phyloP scores from a whole-genome alignment of 2,329 filamentous ascomycete genomes.

The Alternaria gaisen region DNA sequence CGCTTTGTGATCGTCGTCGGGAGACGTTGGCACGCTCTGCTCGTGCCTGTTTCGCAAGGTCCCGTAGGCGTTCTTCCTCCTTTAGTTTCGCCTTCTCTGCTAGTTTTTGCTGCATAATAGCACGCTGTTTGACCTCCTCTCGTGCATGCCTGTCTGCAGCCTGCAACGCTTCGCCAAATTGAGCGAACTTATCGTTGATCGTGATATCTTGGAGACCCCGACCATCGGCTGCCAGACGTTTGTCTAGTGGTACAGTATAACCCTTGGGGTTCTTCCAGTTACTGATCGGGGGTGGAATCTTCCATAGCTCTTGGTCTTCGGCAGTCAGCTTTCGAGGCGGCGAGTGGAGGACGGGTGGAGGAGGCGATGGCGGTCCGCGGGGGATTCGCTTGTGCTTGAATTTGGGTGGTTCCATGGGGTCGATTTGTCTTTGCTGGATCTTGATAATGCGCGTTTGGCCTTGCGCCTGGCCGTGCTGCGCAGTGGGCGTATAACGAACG shows the following conservation, averaged over 20 bases:
- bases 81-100: constrained; percentile 96
- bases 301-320: constrained; percentile 97
- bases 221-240: constrained; percentile 92
- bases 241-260: constrained; percentile 95
- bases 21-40: constrained; percentile 72
- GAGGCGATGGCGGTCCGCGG: constrained; percentile 87
- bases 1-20: constrained; percentile 53
- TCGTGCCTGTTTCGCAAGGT: constrained; percentile 88
- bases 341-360: constrained; percentile 93
- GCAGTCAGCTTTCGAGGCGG: constrained; percentile 94
- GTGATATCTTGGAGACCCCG: constrained; percentile 90
- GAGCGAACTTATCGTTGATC: constrained; percentile 98
- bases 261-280: constrained; percentile 99
- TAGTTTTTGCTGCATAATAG: constrained; percentile 93
- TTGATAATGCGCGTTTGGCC: constrained; percentile 97
- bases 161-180: constrained; percentile 92
- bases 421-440: constrained; percentile 91
- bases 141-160: constrained; percentile 94
- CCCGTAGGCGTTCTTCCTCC: constrained; percentile 90
- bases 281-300: constrained; percentile 86
- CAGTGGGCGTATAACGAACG: constrained; percentile 93
- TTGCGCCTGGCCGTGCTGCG: constrained; percentile 90
- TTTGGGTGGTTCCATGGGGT: constrained; percentile 96
- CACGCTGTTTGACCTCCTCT: constrained; percentile 92
- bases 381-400: constrained; percentile 99